A percentile compares a stretch with the other conserved stretches of the same genome.
phyloP scores from a whole-genome alignment of 805 yeast species.

The Saccharomycopsis selenospora region DNA sequence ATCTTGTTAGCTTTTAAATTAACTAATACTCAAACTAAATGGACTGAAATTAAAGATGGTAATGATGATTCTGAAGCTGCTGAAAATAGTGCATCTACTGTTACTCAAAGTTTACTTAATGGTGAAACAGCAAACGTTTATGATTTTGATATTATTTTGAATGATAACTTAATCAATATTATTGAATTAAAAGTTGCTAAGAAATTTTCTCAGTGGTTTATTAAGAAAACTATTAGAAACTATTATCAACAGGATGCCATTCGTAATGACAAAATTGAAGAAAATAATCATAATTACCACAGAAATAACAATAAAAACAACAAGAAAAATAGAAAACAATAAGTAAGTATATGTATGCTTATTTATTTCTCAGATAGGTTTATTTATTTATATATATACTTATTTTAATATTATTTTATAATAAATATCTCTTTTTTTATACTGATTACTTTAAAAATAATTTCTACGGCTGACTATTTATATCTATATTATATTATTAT shows the following conservation, averaged over 20 bases:
- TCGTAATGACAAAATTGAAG: conserved; percentile 23
- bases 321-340: conserved; percentile 2
- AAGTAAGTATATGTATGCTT: too few relatives aligned
- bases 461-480: too few relatives aligned
- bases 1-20: conserved; percentile 38
- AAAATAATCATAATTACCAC: not conserved
- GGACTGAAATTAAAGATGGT: conserved; percentile 27
- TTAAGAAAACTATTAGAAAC: conserved; percentile 40
- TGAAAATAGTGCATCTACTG: not conserved
- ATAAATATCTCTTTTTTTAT: too few relatives aligned
- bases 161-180: conserved; percentile 36
- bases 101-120: conserved; percentile 26
- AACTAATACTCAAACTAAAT: conserved; percentile 38
- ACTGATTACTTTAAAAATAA: too few relatives aligned
- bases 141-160: conserved; percentile 38
- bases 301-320: conserved; percentile 3
- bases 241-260: conserved; percentile 38
- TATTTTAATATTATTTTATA: too few relatives aligned
- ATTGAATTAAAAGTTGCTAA: conserved; percentile 39
- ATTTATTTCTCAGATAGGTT: too few relatives aligned
- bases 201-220: conserved; percentile 44
- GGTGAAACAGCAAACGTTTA: conserved; percentile 37
- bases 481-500: too few relatives aligned
- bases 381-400: too few relatives aligned
- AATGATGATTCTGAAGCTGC: conserved; percentile 6